These are phyloP conservation scores for Wickerhamomyces pijperi DNA, from an alignment of 805 yeast genomes.

Conservation along the genomic window DNA sequence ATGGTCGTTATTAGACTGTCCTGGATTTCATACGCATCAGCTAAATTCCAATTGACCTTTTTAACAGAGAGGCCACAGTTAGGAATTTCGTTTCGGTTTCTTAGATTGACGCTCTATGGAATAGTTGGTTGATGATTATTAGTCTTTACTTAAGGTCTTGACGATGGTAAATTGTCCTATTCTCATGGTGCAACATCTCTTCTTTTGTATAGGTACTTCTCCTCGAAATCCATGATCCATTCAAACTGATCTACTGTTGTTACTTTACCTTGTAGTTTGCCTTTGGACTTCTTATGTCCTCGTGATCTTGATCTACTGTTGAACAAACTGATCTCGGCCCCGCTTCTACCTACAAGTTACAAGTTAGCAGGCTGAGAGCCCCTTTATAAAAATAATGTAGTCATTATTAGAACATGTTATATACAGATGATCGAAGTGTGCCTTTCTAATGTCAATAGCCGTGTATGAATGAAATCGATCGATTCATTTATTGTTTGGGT, in stretches of 20 bases:
- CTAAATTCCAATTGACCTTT: conserved; percentile 60
- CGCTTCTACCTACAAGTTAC: too few relatives aligned
- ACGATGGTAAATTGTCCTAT: conserved; percentile 16
- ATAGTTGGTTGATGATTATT: conserved; percentile 12
- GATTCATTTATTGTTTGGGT: conserved; percentile 1
- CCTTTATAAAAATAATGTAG: too few relatives aligned
- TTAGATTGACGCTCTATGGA: conserved; percentile 35
- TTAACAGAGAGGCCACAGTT: conserved; percentile 63
- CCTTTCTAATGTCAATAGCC: too few relatives aligned
- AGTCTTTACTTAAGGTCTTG: conserved; percentile 14
- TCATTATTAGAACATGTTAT: too few relatives aligned
- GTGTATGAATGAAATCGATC: too few relatives aligned
- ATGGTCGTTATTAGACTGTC: conserved; percentile 17
- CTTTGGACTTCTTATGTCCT: too few relatives aligned
- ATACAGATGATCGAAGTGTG: conserved; percentile 12
- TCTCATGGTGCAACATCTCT: conserved; percentile 18
- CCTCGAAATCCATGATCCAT: background rate
- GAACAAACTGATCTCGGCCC: too few relatives aligned
- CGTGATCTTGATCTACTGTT: too few relatives aligned
- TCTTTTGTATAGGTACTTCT: background rate
- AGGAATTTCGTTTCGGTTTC: conserved; percentile 68
- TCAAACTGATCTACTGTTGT: background rate
- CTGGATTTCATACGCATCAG: conserved; percentile 32
- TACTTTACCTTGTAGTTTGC: too few relatives aligned
- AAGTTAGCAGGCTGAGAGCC: too few relatives aligned